Evolutionary conservation across 1,139 yeast genomes (phyloP).

Genomic region (Yamadazyma songkhlaensis): DNA sequence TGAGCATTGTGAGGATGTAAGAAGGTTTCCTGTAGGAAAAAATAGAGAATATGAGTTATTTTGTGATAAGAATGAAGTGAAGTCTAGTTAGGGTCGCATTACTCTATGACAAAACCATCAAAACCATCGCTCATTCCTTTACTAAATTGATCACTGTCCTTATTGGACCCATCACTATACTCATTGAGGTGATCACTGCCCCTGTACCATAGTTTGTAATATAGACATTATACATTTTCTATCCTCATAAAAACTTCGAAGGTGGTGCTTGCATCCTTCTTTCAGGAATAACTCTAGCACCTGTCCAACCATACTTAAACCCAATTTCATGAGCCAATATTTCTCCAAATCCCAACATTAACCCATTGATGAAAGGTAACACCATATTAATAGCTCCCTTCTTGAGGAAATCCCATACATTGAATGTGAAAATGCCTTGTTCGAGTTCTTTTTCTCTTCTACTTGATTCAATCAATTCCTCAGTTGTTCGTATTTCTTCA

Average conservation of each 20-base stretch:
- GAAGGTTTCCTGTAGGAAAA: slow-evolving; percentile 36
- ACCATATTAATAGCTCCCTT: slow-evolving; percentile 70
- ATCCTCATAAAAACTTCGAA: slow-evolving; percentile 1
- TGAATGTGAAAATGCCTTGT: slow-evolving; percentile 11
- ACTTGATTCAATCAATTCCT: slow-evolving; percentile 20
- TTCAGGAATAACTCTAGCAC: slow-evolving; percentile 60
- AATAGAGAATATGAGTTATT: slow-evolving; percentile 27
- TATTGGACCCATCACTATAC: too few species aligned
- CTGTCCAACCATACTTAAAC: slow-evolving; percentile 73
- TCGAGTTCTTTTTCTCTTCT: slow-evolving; percentile 12
- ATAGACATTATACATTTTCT: too few species aligned
- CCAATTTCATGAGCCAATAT: slow-evolving; percentile 92
- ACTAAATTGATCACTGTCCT: too few species aligned
- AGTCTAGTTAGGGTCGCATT: too few species aligned
- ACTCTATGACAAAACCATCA: too few species aligned
- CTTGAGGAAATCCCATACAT: slow-evolving; percentile 36
- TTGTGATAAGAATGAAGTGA: slow-evolving; percentile 21
- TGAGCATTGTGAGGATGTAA: slow-evolving; percentile 20
- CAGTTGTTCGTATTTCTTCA: slow-evolving; percentile 23
- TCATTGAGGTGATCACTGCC: too few species aligned
- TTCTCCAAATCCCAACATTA: slow-evolving; percentile 97
- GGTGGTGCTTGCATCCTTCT: slow-evolving; percentile 24
- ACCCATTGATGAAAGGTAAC: slow-evolving; percentile 87
- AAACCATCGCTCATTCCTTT: too few species aligned
- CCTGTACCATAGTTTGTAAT: too few species aligned